phyloP scores from a whole-genome alignment of 169 alveolate species.

The Eimeria zaria region DNA sequence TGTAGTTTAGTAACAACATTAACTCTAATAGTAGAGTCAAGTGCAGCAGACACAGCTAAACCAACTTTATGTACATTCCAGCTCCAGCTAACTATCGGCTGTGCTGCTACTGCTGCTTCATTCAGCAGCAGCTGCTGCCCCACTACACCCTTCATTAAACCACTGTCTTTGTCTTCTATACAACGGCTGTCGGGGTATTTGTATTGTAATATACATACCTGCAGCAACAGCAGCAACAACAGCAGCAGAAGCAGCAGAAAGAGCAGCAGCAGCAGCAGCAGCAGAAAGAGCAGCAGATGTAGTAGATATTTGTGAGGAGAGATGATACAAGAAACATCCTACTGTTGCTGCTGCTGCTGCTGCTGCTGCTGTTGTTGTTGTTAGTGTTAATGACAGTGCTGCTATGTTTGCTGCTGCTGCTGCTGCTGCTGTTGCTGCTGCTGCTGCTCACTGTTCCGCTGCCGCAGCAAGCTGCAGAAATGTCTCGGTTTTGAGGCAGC shows the following conservation, averaged over 20 bases:
- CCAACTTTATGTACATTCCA: slow-evolving; percentile 93
- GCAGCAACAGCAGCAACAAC: background rate
- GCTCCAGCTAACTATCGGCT: slow-evolving; percentile 96
- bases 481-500: slow-evolving; percentile 96
- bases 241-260: background rate
- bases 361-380: too few species aligned
- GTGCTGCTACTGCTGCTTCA: slow-evolving; percentile 93
- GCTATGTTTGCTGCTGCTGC: slow-evolving; percentile 6
- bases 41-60: slow-evolving; percentile 90
- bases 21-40: slow-evolving; percentile 96
- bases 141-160: slow-evolving; percentile 92
- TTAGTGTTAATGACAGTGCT: too few species aligned
- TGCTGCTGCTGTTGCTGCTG: background rate
- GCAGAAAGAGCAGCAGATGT: background rate
- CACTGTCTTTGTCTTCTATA: slow-evolving; percentile 90
- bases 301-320: too few species aligned
- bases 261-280: slow-evolving; percentile 8
- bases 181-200: slow-evolving; percentile 93
- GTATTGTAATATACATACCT: slow-evolving; percentile 89
- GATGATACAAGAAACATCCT: too few species aligned
- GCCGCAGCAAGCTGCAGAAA: slow-evolving; percentile 90
- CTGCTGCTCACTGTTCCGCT: slow-evolving; percentile 94
- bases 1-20: slow-evolving; percentile 85
- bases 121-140: slow-evolving; percentile 95
- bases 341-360: too few species aligned